Evolutionary conservation across 2,329 filamentous ascomycete species (phyloP).

Genomic region (Penicillium corylophilum): DNA sequence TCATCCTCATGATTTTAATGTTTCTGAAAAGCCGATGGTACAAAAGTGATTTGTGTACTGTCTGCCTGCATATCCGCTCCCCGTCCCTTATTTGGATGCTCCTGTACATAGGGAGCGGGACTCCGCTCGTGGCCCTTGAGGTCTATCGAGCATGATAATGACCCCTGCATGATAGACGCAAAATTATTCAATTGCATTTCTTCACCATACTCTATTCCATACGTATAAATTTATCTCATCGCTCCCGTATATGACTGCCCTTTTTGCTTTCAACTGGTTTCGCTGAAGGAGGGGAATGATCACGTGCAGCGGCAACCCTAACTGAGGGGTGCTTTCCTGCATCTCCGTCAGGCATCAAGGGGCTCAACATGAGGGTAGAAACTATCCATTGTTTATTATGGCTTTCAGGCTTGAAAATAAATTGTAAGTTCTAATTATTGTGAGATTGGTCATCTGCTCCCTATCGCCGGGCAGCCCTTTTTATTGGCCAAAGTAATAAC

Average conservation of each 20-base stretch:
- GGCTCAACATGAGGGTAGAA: background rate
- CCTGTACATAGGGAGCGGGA: conserved; percentile 18
- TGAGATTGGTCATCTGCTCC: background rate
- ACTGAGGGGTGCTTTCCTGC: background rate
- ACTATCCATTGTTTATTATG: background rate
- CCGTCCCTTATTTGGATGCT: background rate
- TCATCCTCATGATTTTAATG: conserved; percentile 2
- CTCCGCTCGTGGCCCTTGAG: conserved; percentile 2
- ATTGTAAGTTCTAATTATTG: background rate
- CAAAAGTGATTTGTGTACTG: background rate
- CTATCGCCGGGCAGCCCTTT: no score
- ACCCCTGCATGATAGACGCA: conserved; percentile 15
- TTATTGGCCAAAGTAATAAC: no score
- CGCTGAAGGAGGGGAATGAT: background rate
- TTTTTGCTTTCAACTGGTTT: background rate
- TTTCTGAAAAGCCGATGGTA: background rate
- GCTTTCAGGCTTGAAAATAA: background rate
- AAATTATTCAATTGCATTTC: conserved; percentile 4
- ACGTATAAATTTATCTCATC: background rate
- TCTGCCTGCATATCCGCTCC: conserved; percentile 7
- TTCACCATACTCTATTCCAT: background rate
- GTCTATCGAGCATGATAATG: conserved; percentile 18
- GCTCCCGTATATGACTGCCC: no score
- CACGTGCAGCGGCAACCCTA: conserved; percentile 13
- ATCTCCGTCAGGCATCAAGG: background rate